A percentile compares a stretch with the other conserved stretches of the same genome.
Conservation (phyloP, 2,329 filamentous ascomycete species). For the Lomentospora prolificans region DNA sequence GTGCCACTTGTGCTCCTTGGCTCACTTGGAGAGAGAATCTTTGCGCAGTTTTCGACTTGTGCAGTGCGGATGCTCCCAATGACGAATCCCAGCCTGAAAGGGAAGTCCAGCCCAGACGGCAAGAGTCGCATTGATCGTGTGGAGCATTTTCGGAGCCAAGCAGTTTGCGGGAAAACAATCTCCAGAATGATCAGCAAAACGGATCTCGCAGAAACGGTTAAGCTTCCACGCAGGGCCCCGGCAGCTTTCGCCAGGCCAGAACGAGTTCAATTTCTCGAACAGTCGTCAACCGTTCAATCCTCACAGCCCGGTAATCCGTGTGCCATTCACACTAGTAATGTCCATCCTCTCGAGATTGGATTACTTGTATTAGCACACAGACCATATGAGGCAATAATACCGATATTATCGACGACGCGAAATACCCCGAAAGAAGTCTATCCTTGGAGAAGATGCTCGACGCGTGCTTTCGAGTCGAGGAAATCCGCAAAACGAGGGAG, state of each 20-base stretch:
- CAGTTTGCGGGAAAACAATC: background rate
- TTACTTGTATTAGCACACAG: background rate
- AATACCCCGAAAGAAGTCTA: background rate
- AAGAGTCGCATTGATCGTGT: too few species aligned
- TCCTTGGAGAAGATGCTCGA: background rate
- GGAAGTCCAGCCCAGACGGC: too few species aligned
- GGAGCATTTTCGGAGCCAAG: background rate
- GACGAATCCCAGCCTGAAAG: background rate
- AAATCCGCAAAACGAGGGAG: background rate
- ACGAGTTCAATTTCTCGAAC: too few species aligned
- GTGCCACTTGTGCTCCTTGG: too few species aligned
- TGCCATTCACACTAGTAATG: background rate
- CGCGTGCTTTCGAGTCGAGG: background rate
- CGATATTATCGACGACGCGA: background rate
- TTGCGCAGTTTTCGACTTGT: too few species aligned
- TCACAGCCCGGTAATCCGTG: background rate
- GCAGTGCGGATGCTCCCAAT: too few species aligned
- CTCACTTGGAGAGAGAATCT: too few species aligned
- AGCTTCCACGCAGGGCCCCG: too few species aligned
- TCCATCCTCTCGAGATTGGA: background rate
- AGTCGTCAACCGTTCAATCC: too few species aligned
- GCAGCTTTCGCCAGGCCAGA: too few species aligned
- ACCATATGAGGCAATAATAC: background rate
- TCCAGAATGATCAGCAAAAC: background rate
- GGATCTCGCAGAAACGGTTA: background rate